Conservation (phyloP, 2,329 filamentous ascomycete species). For the Neonectria hederae region DNA sequence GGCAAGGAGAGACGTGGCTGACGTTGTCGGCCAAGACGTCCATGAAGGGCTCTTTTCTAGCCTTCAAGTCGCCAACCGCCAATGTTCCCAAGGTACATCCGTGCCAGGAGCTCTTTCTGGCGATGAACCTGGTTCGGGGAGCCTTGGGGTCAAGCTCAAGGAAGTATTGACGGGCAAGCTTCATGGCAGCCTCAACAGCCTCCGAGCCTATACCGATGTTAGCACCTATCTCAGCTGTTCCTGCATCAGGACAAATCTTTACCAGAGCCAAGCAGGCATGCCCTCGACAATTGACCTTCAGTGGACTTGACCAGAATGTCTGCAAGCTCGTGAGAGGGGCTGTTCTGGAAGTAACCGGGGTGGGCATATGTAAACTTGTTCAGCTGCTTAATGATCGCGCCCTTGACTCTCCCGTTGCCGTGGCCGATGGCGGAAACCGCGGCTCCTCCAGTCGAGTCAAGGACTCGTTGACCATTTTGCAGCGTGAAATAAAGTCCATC, state of each 20-base stretch:
- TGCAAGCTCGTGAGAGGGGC: slow-evolving; percentile 24
- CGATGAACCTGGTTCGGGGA: slow-evolving; percentile 29
- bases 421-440: slow-evolving; percentile 32
- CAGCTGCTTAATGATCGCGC: slow-evolving; percentile 22
- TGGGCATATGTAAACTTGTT: slow-evolving; percentile 30
- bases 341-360: slow-evolving; percentile 30
- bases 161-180: slow-evolving; percentile 35
- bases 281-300: slow-evolving; percentile 21
- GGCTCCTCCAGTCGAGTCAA: slow-evolving; percentile 32
- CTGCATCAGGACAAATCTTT: background rate
- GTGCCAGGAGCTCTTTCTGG: slow-evolving; percentile 31
- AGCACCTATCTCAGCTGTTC: background rate
- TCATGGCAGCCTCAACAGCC: slow-evolving; percentile 34
- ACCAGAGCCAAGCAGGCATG: slow-evolving; percentile 28
- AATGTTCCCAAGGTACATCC: slow-evolving; percentile 32
- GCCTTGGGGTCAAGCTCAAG: slow-evolving; percentile 29
- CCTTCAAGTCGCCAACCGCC: slow-evolving; percentile 22
- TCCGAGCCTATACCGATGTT: slow-evolving; percentile 27
- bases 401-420: slow-evolving; percentile 23
- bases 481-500: background rate
- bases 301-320: slow-evolving; percentile 28
- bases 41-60: slow-evolving; percentile 40
- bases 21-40: slow-evolving; percentile 38
- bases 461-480: slow-evolving; percentile 10
- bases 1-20: slow-evolving; percentile 42